Conservation (phyloP, 2,329 filamentous ascomycete species). For the Aphanoascus verrucosus region DNA sequence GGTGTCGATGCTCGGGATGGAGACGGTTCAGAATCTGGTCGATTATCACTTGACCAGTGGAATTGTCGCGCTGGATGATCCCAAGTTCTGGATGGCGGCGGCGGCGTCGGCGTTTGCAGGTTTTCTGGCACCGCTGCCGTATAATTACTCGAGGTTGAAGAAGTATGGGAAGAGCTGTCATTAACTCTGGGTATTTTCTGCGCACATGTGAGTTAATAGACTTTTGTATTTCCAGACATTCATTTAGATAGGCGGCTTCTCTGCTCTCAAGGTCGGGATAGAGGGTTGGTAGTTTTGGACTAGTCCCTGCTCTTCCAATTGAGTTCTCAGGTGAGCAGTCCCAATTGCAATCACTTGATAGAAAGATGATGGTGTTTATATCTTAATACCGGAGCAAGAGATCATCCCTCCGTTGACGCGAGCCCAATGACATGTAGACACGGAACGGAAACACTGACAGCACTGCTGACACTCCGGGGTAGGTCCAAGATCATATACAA, state of each 20-base stretch:
- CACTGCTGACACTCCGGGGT: background rate
- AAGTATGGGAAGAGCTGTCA: constrained; percentile 18
- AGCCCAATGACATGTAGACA: too few relatives aligned
- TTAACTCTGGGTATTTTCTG: constrained; percentile 5
- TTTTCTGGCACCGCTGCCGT: constrained; percentile 17
- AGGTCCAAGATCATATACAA: background rate
- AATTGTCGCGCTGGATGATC: constrained; percentile 37
- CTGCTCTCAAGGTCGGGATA: background rate
- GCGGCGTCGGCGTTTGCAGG: constrained; percentile 16
- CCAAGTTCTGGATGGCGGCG: constrained; percentile 45
- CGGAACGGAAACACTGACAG: too few relatives aligned
- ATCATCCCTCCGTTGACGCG: too few relatives aligned
- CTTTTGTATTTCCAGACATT: background rate
- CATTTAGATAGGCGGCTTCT: background rate
- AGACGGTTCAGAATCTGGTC: constrained; percentile 44
- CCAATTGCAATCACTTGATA: too few relatives aligned
- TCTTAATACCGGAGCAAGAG: too few relatives aligned
- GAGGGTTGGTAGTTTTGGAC: too few relatives aligned
- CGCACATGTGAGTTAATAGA: background rate
- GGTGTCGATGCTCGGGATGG: constrained; percentile 51
- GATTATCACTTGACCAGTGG: constrained; percentile 48
- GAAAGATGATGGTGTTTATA: too few relatives aligned
- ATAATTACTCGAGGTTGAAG: constrained; percentile 17
- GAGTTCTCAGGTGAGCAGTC: too few relatives aligned
- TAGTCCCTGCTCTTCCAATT: too few relatives aligned